Conservation (phyloP, 768 basidiomycete species). For the Lepiota venenata region DNA sequence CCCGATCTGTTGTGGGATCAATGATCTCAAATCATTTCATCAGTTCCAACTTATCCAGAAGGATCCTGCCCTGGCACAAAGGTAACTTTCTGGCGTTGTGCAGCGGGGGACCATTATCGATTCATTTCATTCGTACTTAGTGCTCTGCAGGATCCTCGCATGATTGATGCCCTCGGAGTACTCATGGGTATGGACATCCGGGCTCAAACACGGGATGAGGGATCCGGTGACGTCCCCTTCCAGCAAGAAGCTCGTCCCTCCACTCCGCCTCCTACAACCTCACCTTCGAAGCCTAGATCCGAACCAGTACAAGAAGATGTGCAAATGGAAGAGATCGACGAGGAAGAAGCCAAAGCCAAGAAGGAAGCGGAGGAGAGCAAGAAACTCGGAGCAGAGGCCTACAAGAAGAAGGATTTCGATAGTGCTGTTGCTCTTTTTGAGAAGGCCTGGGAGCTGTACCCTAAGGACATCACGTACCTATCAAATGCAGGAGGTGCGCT, state of each 20-base stretch:
- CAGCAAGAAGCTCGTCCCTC: slow-evolving; percentile 21
- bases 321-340: slow-evolving; percentile 65
- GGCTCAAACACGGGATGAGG: slow-evolving; percentile 81
- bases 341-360: slow-evolving; percentile 70
- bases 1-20: slow-evolving; percentile 3
- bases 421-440: slow-evolving; percentile 73
- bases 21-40: slow-evolving; percentile 9
- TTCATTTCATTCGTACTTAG: slow-evolving; percentile 23
- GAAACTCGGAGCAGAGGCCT: slow-evolving; percentile 71
- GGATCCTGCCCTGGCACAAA: slow-evolving; percentile 62
- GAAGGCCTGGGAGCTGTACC: slow-evolving; percentile 91
- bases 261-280: slow-evolving; percentile 40
- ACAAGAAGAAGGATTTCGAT: slow-evolving; percentile 83
- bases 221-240: slow-evolving; percentile 63
- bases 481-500: slow-evolving; percentile 81
- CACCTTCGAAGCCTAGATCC: slow-evolving; percentile 38
- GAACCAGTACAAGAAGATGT: slow-evolving; percentile 53
- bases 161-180: slow-evolving; percentile 92
- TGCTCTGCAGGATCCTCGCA: slow-evolving; percentile 77
- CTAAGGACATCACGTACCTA: slow-evolving; percentile 91
- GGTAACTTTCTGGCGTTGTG: slow-evolving; percentile 25
- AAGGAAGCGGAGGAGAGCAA: slow-evolving; percentile 79
- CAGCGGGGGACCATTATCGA: not conserved
- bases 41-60: slow-evolving; percentile 66
- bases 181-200: slow-evolving; percentile 93